Base-by-base conservation (phyloP, 202 grass and related monocot genomes). In the Sporobolus alterniflorus region DNA sequence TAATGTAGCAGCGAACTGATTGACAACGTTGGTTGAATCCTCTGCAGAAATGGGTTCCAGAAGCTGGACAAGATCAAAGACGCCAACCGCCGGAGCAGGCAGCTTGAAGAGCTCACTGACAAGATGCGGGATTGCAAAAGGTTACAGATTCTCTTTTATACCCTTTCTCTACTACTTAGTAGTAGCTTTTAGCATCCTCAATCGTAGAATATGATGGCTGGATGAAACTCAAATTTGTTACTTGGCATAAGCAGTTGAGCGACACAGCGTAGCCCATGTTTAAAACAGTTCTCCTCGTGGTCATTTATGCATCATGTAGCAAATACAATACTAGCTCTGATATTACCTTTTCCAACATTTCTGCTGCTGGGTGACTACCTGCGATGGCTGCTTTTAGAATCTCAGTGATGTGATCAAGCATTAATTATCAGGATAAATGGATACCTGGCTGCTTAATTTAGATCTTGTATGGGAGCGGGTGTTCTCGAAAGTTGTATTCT, bases 61-160 rank as follows among this genome's bases (percentile, higher is more conserved):
- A 98, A 95, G 84, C 82, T 98, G 72, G 96, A 98, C 50, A 98
- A 95, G 89, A 95, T 98, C 84, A 98, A 95, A 83, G 96, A 98
- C 43, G 67, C 96, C 12, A 98, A 64, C 85, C 84, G 96, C 69
- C 83, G 92, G 66, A 93, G 91, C 82, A 87, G 96, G 67, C 96
- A 92, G 77, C 89, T 98, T 20, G 92, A 98, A 78, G 96, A 95
- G 67, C 92, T 98, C 22, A 95, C 92, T 3, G 96, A 93, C n/a
- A 95, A 98, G 89, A 95, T 98, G 96, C 89, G 96, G 48, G 90
- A 98, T 5, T 98, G 96, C 89, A 98, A 98, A 80, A 95, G 92
- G 96, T 98, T 70, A 32, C 25, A 32, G 22, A 9, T 41, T 80
- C 52, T 81, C 51, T 42, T 74, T 81, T 39, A 43, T 43, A 7